Conservation (phyloP, 192 early-diverging fungal genomes). For the Funneliformis mosseae region DNA sequence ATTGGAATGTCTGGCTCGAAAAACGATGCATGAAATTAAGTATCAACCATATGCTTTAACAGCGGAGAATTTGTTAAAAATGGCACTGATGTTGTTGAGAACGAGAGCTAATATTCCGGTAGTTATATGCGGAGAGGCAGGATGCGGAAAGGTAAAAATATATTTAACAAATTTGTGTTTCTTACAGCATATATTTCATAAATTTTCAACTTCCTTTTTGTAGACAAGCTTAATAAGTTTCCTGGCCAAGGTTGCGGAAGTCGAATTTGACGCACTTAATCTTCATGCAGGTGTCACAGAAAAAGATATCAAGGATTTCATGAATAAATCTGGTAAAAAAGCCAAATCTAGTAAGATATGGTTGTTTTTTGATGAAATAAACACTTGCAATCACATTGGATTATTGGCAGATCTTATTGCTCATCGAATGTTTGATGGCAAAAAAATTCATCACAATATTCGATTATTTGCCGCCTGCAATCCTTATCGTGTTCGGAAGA, state of each 20-base stretch:
- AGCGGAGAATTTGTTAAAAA: conserved; percentile 31
- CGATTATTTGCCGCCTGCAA: conserved; percentile 32
- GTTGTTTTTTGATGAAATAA: conserved; percentile 35
- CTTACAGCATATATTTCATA: background rate
- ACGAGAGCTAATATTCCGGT: conserved; percentile 34
- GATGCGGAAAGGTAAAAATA: conserved; percentile 30
- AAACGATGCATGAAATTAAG: background rate
- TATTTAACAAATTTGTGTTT: background rate
- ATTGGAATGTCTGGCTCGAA: conserved; percentile 29
- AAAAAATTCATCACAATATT: conserved; percentile 26
- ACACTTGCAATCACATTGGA: conserved; percentile 32
- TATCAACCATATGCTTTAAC: conserved; percentile 23
- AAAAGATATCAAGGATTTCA: conserved; percentile 12
- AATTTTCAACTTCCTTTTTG: too few relatives aligned
- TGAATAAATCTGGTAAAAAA: conserved; percentile 5
- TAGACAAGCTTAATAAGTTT: conserved; percentile 34
- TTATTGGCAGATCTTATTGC: conserved; percentile 19
- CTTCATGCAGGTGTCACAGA: conserved; percentile 33
- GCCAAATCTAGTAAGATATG: conserved; percentile 23
- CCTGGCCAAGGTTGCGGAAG: conserved; percentile 19
- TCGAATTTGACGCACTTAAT: conserved; percentile 15
- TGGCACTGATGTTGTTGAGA: conserved; percentile 33
- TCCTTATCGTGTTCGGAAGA: conserved; percentile 29
- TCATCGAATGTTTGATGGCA: conserved; percentile 20
- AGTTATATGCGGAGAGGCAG: conserved; percentile 31